A percentile compares a stretch with the other conserved stretches of the same genome.
phyloP scores from a whole-genome alignment of 2,329 filamentous ascomycete genomes.

The Exophiala dermatitidis region DNA sequence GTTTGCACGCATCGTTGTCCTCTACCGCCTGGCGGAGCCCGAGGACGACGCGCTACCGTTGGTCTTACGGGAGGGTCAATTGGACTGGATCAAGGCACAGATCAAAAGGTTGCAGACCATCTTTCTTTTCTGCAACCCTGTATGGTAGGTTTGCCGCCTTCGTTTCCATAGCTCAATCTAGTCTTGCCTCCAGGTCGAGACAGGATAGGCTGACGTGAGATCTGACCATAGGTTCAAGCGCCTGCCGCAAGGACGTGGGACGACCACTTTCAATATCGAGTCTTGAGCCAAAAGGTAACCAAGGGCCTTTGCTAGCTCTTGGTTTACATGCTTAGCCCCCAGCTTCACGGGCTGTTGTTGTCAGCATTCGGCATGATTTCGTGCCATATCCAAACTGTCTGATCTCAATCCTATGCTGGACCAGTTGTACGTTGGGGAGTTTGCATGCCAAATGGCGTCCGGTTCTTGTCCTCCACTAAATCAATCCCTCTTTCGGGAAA shows the following conservation, averaged over 20 bases:
- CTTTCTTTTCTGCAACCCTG: constrained; percentile 17
- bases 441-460: no score
- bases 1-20: constrained; percentile 19
- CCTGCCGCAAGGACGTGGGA: background rate
- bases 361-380: no score
- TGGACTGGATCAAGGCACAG: constrained; percentile 25
- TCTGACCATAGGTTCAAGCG: background rate
- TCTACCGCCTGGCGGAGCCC: constrained; percentile 24
- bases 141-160: constrained; percentile 12
- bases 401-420: no score
- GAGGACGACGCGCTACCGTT: constrained; percentile 22
- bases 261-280: background rate
- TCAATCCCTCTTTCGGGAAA: no score
- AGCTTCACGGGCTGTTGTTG: no score
- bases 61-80: constrained; percentile 22
- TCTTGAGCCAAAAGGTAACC: background rate
- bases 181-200: background rate
- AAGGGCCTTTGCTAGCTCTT: background rate
- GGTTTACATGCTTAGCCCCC: no score
- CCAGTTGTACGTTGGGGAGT: no score
- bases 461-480: no score
- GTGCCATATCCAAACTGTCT: no score
- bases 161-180: no score
- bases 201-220: background rate
- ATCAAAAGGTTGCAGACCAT: constrained; percentile 24